Conservation (phyloP, 148 eudicot species). For the Camellia granthamiana region DNA sequence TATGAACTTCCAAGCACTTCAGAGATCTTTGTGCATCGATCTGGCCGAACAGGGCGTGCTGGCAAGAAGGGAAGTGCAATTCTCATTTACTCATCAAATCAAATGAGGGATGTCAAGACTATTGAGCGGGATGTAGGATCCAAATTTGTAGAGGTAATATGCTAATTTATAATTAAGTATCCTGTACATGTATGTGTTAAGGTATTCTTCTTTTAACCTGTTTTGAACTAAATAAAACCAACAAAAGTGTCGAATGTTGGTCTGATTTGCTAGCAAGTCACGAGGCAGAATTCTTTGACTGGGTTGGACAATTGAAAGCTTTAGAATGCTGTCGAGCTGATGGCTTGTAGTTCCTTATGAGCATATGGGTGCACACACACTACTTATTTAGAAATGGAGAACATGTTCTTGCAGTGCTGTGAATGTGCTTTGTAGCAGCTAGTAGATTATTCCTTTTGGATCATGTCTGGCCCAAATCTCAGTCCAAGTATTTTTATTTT, state of each 20-base stretch:
- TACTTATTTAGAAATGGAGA: not conserved
- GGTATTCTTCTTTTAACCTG: not conserved
- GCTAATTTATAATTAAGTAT: not conserved
- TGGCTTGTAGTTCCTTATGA: not conserved
- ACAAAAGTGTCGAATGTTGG: not conserved
- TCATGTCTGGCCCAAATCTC: not conserved
- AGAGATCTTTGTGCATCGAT: slow-evolving; percentile 90
- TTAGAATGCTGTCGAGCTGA: not conserved
- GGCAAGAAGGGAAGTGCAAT: slow-evolving; percentile 94
- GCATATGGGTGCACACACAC: not conserved
- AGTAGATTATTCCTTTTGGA: slow-evolving; percentile 2
- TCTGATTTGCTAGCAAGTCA: not conserved
- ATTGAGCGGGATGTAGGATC: slow-evolving; percentile 89
- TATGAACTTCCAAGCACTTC: slow-evolving; percentile 85
- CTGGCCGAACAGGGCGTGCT: slow-evolving; percentile 99
- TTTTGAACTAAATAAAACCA: not conserved
- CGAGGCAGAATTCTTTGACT: not conserved
- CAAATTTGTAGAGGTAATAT: slow-evolving; percentile 58
- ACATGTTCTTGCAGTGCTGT: not conserved
- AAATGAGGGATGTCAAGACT: slow-evolving; percentile 52
- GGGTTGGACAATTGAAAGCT: slow-evolving; percentile 1
- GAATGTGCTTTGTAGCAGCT: not conserved
- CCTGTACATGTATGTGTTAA: not conserved
- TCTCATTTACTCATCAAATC: slow-evolving; percentile 54
- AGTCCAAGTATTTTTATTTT: slow-evolving; percentile 3